A percentile compares a stretch with the other conserved stretches of the same genome.
Conservation (phyloP, 2,329 filamentous ascomycete genomes). For the Boeremia lycopersici region DNA sequence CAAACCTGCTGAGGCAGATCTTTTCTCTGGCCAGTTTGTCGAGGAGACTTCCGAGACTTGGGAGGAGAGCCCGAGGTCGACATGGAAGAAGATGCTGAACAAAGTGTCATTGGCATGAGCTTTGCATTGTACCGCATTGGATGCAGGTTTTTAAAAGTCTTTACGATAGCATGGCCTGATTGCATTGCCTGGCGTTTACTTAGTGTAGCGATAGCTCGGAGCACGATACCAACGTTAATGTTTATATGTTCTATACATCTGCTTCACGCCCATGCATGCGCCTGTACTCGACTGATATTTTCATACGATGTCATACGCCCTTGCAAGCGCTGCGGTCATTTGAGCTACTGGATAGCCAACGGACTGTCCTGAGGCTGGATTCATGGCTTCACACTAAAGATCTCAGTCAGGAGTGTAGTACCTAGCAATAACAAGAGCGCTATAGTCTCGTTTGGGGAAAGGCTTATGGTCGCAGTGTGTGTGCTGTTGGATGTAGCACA, state of each 20-base stretch:
- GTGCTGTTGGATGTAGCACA: background rate
- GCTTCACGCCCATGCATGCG: background rate
- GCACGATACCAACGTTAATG: slow-evolving; percentile 17
- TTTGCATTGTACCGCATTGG: background rate
- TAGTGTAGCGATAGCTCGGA: slow-evolving; percentile 8
- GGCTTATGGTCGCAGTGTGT: background rate
- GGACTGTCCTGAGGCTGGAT: background rate
- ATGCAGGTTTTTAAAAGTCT: slow-evolving; percentile 13
- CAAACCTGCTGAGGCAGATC: slow-evolving; percentile 50
- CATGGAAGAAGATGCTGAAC: slow-evolving; percentile 41
- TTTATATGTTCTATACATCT: slow-evolving; percentile 4
- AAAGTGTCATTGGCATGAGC: slow-evolving; percentile 22
- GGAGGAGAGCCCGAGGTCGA: slow-evolving; percentile 41
- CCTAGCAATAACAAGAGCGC: background rate
- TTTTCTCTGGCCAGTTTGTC: slow-evolving; percentile 49
- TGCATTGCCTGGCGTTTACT: slow-evolving; percentile 30
- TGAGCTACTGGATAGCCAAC: background rate
- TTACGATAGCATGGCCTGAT: slow-evolving; percentile 24
- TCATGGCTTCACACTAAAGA: background rate
- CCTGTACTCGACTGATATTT: background rate
- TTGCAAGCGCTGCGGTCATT: background rate
- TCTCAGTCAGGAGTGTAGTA: background rate
- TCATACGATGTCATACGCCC: background rate
- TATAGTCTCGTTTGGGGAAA: slow-evolving; percentile 5
- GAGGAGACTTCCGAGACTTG: slow-evolving; percentile 38